A percentile compares a stretch with the other conserved stretches of the same genome.
Evolutionary conservation across 1,139 yeast genomes (phyloP).

Genomic region (Citeromyces hawaiiensis): DNA sequence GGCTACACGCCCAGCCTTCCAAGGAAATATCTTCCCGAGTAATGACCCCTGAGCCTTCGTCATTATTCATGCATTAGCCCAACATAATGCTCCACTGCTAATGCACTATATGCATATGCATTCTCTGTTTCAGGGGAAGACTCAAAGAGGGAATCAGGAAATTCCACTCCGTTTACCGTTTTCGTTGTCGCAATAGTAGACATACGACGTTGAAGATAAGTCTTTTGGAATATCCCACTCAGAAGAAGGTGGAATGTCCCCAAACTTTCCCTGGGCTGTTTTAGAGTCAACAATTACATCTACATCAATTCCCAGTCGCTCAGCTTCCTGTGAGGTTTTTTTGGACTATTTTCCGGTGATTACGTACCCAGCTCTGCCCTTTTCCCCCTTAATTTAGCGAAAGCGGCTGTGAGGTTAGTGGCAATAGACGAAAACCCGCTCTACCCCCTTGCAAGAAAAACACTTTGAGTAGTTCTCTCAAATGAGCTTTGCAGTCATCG

Average conservation of each 20-base stretch:
- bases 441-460: slow-evolving; percentile 97
- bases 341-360: slow-evolving; percentile 91
- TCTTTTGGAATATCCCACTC: slow-evolving; percentile 47
- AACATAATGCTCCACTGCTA: no score
- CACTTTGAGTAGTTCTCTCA: slow-evolving; percentile 55
- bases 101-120: no score
- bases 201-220: slow-evolving; percentile 44
- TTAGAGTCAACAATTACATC: slow-evolving; percentile 60
- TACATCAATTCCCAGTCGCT: slow-evolving; percentile 66
- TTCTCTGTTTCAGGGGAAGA: slow-evolving; percentile 58
- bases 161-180: slow-evolving; percentile 91
- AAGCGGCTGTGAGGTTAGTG: slow-evolving; percentile 67
- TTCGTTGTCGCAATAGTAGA: slow-evolving; percentile 92
- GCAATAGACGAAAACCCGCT: slow-evolving; percentile 82
- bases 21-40: no score
- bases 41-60: no score
- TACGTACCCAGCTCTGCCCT: slow-evolving; percentile 76
- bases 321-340: slow-evolving; percentile 78
- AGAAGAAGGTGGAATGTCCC: slow-evolving; percentile 53
- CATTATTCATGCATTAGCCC: no score
- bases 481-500: slow-evolving; percentile 58
- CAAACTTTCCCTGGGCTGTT: slow-evolving; percentile 39
- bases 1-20: no score
- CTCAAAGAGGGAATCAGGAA: slow-evolving; percentile 43
- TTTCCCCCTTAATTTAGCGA: slow-evolving; percentile 55